A percentile compares a stretch with the other conserved stretches of the same genome.
Evolutionary conservation across 331 rosid genomes (phyloP).

Genomic region (Stylosanthes scabra): DNA sequence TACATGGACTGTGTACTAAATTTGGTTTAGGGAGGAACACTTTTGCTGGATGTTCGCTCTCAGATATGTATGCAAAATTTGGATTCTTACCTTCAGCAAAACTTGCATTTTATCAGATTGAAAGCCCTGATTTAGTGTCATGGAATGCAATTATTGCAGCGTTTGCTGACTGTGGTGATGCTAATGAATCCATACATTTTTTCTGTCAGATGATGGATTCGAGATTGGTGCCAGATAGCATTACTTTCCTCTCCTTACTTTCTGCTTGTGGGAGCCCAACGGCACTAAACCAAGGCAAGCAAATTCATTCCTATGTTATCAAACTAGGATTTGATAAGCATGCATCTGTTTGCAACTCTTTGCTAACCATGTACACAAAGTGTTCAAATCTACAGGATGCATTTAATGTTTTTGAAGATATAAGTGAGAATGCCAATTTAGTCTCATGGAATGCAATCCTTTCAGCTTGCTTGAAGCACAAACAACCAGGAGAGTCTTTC

Average conservation of each 20-base stretch:
- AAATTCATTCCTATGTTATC: slow-evolving; percentile 63
- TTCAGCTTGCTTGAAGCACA: slow-evolving; percentile 67
- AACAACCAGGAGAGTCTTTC: slow-evolving; percentile 63
- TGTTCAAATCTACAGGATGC: slow-evolving; percentile 67
- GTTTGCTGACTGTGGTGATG: slow-evolving; percentile 51
- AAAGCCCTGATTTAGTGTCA: slow-evolving; percentile 68
- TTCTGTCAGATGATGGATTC: slow-evolving; percentile 58
- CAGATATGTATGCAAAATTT: slow-evolving; percentile 79
- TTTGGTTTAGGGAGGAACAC: slow-evolving; percentile 63
- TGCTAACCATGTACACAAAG: slow-evolving; percentile 73
- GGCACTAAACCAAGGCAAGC: slow-evolving; percentile 65
- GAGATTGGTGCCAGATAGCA: slow-evolving; percentile 58
- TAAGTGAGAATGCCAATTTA: slow-evolving; percentile 47
- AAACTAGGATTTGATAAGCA: slow-evolving; percentile 54
- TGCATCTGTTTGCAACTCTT: slow-evolving; percentile 58
- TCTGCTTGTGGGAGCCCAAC: slow-evolving; percentile 61
- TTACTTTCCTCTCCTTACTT: slow-evolving; percentile 66
- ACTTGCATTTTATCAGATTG: slow-evolving; percentile 58
- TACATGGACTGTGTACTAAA: slow-evolving; percentile 70
- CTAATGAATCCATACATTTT: slow-evolving; percentile 56
- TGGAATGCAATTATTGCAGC: slow-evolving; percentile 85
- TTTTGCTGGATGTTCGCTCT: slow-evolving; percentile 81
- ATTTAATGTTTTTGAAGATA: slow-evolving; percentile 55
- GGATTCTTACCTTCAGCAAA: slow-evolving; percentile 60
- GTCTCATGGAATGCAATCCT: slow-evolving; percentile 84